A percentile compares a stretch with the other conserved stretches of the same genome.
Conservation (phyloP, 2,329 filamentous ascomycete species). For the Sarocladium brachiariae region DNA sequence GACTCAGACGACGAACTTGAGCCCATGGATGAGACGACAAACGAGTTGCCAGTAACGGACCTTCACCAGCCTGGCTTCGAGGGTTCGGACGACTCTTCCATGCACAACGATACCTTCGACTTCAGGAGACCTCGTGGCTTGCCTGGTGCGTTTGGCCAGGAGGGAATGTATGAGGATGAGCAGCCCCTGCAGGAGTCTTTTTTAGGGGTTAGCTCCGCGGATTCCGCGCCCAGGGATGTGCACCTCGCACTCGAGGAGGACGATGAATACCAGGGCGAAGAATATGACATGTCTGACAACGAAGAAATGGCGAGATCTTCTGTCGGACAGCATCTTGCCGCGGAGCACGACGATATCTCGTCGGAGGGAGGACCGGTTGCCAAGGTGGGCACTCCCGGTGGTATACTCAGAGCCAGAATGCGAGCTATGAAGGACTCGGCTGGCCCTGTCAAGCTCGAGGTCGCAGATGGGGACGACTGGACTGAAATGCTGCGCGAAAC, state of each 20-base stretch:
- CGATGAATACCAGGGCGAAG: slow-evolving; percentile 54
- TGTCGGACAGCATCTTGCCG: slow-evolving; percentile 65
- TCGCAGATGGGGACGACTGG: slow-evolving; percentile 76
- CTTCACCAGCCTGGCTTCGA: slow-evolving; percentile 16
- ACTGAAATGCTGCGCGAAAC: slow-evolving; percentile 89
- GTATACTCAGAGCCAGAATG: slow-evolving; percentile 57
- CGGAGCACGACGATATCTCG: slow-evolving; percentile 60
- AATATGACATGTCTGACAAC: slow-evolving; percentile 68
- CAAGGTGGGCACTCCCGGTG: slow-evolving; percentile 42
- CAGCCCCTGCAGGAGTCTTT: slow-evolving; percentile 63
- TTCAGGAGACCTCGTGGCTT: slow-evolving; percentile 47
- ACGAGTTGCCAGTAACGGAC: slow-evolving; percentile 17
- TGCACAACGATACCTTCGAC: slow-evolving; percentile 53
- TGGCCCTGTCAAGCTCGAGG: slow-evolving; percentile 52
- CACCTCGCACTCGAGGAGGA: slow-evolving; percentile 57
- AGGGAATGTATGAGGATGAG: slow-evolving; percentile 48
- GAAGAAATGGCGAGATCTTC: slow-evolving; percentile 75
- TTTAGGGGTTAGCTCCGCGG: slow-evolving; percentile 88
- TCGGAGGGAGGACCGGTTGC: slow-evolving; percentile 43
- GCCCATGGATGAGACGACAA: slow-evolving; percentile 21
- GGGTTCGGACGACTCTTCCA: slow-evolving; percentile 18
- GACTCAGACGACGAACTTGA: slow-evolving; percentile 55
- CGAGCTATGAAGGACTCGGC: slow-evolving; percentile 54
- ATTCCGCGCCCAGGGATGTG: slow-evolving; percentile 60
- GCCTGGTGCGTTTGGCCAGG: slow-evolving; percentile 73